phyloP scores from a whole-genome alignment of 2,329 filamentous ascomycete genomes.

The Aureobasidium melanogenum region DNA sequence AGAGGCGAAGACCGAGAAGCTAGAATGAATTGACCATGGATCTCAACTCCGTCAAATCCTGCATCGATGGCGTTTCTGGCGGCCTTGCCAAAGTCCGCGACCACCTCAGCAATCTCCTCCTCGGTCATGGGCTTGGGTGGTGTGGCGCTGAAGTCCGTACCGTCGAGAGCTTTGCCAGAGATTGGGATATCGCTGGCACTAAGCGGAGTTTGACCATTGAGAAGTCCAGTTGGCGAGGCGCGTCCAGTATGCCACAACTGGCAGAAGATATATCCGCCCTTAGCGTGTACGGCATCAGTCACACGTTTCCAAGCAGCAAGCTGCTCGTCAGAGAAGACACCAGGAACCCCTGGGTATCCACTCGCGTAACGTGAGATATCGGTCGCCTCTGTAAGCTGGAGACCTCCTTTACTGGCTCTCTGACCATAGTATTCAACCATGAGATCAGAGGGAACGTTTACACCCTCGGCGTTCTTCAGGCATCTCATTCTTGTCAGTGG shows the following conservation, averaged over 20 bases:
- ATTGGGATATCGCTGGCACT: slow-evolving; percentile 27
- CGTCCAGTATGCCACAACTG: slow-evolving; percentile 57
- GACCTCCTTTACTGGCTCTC: slow-evolving; percentile 3
- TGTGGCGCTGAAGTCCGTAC: slow-evolving; percentile 26
- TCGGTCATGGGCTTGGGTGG: slow-evolving; percentile 28
- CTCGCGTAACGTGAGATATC: slow-evolving; percentile 35
- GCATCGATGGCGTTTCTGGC: slow-evolving; percentile 24
- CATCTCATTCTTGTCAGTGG: slow-evolving; percentile 44
- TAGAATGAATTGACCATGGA: slow-evolving; percentile 23
- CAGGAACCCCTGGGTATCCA: slow-evolving; percentile 44
- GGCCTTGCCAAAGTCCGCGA: slow-evolving; percentile 17
- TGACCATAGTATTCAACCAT: slow-evolving; percentile 30
- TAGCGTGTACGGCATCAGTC: slow-evolving; percentile 54
- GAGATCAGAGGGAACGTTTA: slow-evolving; percentile 39
- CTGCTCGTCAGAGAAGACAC: slow-evolving; percentile 48
- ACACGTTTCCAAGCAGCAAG: slow-evolving; percentile 51
- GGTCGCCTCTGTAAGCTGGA: not conserved
- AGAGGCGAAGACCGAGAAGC: not conserved
- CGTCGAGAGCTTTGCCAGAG: slow-evolving; percentile 19
- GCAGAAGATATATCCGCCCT: slow-evolving; percentile 51
- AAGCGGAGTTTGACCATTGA: slow-evolving; percentile 17
- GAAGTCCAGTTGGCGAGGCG: slow-evolving; percentile 18
- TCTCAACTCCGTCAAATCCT: slow-evolving; percentile 51
- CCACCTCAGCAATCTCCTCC: slow-evolving; percentile 27
- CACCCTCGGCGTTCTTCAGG: slow-evolving; percentile 25